Base-by-base conservation (phyloP, 2,329 filamentous ascomycete species). In the Rhynchosporium agropyri region DNA sequence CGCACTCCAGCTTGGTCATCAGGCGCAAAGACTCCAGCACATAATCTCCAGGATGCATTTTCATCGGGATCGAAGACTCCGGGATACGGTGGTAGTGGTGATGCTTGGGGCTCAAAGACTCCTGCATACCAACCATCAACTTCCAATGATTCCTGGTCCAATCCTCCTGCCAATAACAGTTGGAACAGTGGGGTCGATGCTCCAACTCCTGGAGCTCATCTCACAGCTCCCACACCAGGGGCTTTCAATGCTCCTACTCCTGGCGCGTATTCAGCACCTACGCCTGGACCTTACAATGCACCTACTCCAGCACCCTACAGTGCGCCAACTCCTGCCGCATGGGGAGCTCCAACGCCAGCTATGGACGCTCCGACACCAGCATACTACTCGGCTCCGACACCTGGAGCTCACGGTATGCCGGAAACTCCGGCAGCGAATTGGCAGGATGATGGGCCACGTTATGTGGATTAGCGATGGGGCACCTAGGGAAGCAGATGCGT, bases 1-100 rank as follows among this genome's bases (percentile, higher is more conserved):
- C 85, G 90, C 59, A 92, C 89, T 1, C 89, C 89, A 7, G 89
- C 89, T 4, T 93, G 90, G 90, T 88, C 88, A 63, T 89, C 91
- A 1, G 90, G 89, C 58, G 86, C 88, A 60, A 89, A 89, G 74
- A 94, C 90, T 0, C 80, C 90, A 60, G 85, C 85, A 1, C 81
- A 81, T 65, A 73, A 73, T 26, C 72, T 74, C 26, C 73, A 26
- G 79, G 84, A 89, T 71, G 81, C 82, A 26, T 90, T 89, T 71
- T 84, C 82, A 60, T 81, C 83, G 61, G 88, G 89, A 7, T 89
- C 89, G 36, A 91, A 93, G 75, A 96, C 92, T 0, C 92, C 92
- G 3, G 88, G 85, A 1, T 92, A 90, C 58, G 84, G 82, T 71
- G 83, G 81, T 58, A 80, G 80, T 57, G 80, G 80, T 56, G 84